phyloP scores from a whole-genome alignment of 2,329 filamentous ascomycete genomes.

The Calcarisporium arbuscula region DNA sequence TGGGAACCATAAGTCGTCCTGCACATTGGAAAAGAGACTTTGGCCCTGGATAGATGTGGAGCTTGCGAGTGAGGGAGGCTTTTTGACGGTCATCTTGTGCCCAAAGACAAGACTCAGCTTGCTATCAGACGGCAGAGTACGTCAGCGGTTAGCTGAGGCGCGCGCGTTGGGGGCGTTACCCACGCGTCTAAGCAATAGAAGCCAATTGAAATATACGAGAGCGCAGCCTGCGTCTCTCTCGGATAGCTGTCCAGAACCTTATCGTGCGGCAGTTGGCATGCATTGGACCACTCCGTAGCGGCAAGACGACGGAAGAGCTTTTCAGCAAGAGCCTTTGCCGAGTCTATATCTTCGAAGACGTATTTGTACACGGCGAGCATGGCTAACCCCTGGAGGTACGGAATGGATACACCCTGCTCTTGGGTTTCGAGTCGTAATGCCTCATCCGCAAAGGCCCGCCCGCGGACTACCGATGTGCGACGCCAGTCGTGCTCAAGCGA shows the following conservation, averaged over 20 bases:
- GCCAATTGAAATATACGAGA: constrained; percentile 13
- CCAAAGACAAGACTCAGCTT: too few relatives aligned
- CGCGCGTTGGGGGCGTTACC: constrained; percentile 3
- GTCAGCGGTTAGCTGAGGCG: too few relatives aligned
- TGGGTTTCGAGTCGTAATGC: constrained; percentile 6
- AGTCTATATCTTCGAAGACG: constrained; percentile 7
- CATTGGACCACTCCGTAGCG: constrained; percentile 1
- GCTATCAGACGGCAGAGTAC: too few relatives aligned
- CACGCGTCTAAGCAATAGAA: constrained; percentile 17
- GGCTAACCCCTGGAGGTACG: constrained; percentile 12
- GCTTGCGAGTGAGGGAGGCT: too few relatives aligned
- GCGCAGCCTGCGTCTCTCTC: constrained; percentile 7
- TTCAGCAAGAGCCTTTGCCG: neutral
- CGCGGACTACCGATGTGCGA: neutral
- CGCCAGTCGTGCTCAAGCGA: neutral
- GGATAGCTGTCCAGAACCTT: too few relatives aligned
- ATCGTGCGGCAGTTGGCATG: too few relatives aligned
- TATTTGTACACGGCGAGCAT: constrained; percentile 14
- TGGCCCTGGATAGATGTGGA: too few relatives aligned
- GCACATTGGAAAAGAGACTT: neutral
- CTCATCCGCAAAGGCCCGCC: constrained; percentile 6
- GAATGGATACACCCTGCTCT: constrained; percentile 6
- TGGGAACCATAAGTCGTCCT: constrained; percentile 10
- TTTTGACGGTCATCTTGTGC: too few relatives aligned
- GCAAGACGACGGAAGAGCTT: neutral